A percentile compares a stretch with the other conserved stretches of the same genome.
Evolutionary conservation across 345 rosid species (phyloP).

Genomic region (Kandelia obovata): DNA sequence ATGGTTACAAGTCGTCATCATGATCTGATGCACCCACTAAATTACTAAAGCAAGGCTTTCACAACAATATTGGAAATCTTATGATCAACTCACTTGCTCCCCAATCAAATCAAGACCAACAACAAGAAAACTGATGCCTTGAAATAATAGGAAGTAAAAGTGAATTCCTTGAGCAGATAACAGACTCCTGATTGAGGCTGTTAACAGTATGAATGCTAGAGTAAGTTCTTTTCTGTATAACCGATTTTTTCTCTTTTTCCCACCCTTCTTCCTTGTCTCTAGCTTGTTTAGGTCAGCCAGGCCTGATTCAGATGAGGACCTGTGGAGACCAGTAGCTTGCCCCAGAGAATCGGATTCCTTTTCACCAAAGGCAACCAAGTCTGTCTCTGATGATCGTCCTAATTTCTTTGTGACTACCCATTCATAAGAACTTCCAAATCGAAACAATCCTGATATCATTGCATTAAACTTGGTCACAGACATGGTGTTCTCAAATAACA

Average conservation of each 20-base stretch:
- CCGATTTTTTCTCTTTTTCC: conserved; percentile 49
- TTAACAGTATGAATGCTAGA: conserved; percentile 61
- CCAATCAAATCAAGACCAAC: conserved; percentile 94
- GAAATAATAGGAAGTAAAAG: conserved; percentile 84
- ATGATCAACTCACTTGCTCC: conserved; percentile 64
- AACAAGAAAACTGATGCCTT: conserved; percentile 71
- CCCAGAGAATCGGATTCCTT: conserved; percentile 47
- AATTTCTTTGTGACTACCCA: conserved; percentile 91
- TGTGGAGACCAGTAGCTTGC: conserved; percentile 31
- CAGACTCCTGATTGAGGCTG: conserved; percentile 73
- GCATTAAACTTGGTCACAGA: conserved; percentile 95
- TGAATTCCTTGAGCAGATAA: conserved; percentile 87
- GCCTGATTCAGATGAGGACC: conserved; percentile 73
- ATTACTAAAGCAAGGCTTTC: background rate
- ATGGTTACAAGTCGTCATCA: background rate
- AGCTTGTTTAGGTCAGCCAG: conserved; percentile 56
- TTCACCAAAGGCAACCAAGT: conserved; percentile 65
- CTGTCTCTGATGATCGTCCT: conserved; percentile 91
- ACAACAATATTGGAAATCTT: background rate
- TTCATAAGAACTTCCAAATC: conserved; percentile 78
- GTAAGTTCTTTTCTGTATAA: conserved; percentile 69
- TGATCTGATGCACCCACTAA: background rate
- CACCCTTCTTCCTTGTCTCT: conserved; percentile 41
- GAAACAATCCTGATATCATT: conserved; percentile 86
- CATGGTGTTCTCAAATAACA: conserved; percentile 96